Evolutionary conservation across 805 yeast genomes (phyloP).

Genomic region (Wilhelminamyces savonicus): DNA sequence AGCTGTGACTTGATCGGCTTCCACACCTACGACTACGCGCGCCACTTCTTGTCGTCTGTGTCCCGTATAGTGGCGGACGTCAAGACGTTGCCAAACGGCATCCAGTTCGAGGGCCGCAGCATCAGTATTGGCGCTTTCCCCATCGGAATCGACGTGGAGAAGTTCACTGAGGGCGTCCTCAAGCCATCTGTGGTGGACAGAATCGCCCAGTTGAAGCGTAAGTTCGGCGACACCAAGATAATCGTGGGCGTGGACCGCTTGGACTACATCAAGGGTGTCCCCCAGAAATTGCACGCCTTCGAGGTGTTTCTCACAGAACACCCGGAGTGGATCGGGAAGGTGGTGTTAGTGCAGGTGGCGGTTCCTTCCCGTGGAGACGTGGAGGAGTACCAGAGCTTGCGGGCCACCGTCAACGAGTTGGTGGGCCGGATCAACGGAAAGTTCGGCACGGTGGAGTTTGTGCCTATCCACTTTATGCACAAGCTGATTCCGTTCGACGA

Average conservation of each 20-base stretch:
- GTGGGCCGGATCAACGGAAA: slow-evolving; percentile 96
- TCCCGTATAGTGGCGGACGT: slow-evolving; percentile 69
- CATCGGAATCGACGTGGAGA: slow-evolving; percentile 96
- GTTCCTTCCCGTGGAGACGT: slow-evolving; percentile 98
- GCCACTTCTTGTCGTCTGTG: slow-evolving; percentile 90
- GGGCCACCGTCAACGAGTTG: slow-evolving; percentile 92
- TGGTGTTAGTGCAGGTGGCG: slow-evolving; percentile 91
- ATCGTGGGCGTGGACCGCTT: slow-evolving; percentile 96
- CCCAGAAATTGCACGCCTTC: slow-evolving; percentile 93
- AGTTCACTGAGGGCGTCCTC: slow-evolving; percentile 74
- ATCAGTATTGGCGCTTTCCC: slow-evolving; percentile 96
- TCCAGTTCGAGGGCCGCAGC: slow-evolving; percentile 66
- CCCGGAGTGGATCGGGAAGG: slow-evolving; percentile 98
- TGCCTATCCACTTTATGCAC: slow-evolving; percentile 96
- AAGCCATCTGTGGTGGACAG: slow-evolving; percentile 58
- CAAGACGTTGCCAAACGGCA: slow-evolving; percentile 86
- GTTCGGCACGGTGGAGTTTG: slow-evolving; percentile 95
- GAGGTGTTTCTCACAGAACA: slow-evolving; percentile 87
- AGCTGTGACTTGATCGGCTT: slow-evolving; percentile 94
- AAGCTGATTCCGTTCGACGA: slow-evolving; percentile 87
- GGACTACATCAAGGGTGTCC: slow-evolving; percentile 97
- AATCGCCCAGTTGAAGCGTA: slow-evolving; percentile 50
- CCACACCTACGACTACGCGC: slow-evolving; percentile 98
- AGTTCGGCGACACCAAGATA: slow-evolving; percentile 73
- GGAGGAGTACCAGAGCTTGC: slow-evolving; percentile 89